Evolutionary conservation across 768 basidiomycete genomes (phyloP), one percentile per base, ranked within the genome.

Genomic region (Russula virescens): DNA sequence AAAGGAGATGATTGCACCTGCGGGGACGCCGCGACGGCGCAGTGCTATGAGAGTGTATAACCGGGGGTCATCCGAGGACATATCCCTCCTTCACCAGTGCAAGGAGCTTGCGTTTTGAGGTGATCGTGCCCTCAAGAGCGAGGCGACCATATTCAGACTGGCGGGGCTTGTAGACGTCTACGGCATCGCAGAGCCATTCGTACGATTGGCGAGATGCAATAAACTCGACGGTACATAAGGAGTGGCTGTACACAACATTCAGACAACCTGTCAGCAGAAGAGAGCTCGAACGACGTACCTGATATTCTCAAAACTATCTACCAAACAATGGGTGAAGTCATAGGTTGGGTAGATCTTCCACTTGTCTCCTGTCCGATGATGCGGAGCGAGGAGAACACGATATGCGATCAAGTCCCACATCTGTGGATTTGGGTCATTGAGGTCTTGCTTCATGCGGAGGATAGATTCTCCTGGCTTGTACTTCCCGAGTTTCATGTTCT

Each of bases 331-430:
- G 0, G 97, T 97, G 73, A 96, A 98, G 73, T 99, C 97, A 72
- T 99, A 99, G 0, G 95, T 98, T 2, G 96, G 96, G 74, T 99
- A 99, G 64, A 99, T 93, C 71, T 83, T 91, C 97, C 97, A 99
- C 70, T 88, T 90, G 73, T 88, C 86, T 11, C 85, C 85, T 1
- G 97, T 98, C 25, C 97, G 85, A 70, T 98, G 96, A 74, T 99
- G 97, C 34, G 90, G 85, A 2, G 92, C 84, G 55, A 89, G 83
- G 57, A 98, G 80, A 19, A 98, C 92, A 28, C 97, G 88, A 73
- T 98, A 99, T 8, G 96, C 96, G 40, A 97, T 91, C 58, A 97
- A 75, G 76, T 99, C 97, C 97, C 97, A 99, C 97, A 99, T 98
- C 75, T 94, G 94, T 13, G 96, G 96, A 74, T 98, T 99, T 14